Evolutionary conservation across 1,284 basidiomycete genomes (phyloP), one percentile per base, ranked within the genome.

Genomic region (Microbotryum intermedium): DNA sequence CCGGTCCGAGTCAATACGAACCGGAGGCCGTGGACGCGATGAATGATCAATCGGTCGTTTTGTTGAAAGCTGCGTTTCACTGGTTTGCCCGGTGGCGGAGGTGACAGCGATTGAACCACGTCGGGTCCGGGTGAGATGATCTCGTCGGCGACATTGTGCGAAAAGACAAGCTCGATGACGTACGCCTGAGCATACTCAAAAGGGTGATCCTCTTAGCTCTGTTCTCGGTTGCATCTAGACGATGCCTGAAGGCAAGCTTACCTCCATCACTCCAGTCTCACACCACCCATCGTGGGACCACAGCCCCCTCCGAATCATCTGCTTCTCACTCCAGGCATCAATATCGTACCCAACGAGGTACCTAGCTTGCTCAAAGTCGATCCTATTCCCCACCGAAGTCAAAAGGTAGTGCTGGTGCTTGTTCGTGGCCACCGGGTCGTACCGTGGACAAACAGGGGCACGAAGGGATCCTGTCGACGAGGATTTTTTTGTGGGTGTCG

Each of bases 311-410:
- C 42, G 16, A 7, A 67, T n/a, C 30, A 65, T 61, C n/a, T 49
- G 30, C 16, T 16, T 55, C 8, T 58, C 62, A 28, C 67, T 65
- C 34, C 3, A 0, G 13, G 18, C 34, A 39, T 44, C 18, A 18
- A 65, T 26, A 11, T 46, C 48, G 29, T 50, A 44, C 0, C 65
- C 70, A 0, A 57, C 60, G 16, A 69, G 42, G 44, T 42, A 61
- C 18, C 70, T 30, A 21, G 70, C 69, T 16, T 67, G 61, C 53
- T 71, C 70, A 58, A 66, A 66, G 45, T 71, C 70, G 4, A 50
- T 56, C 8, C 70, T 58, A 2, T 23, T 45, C 26, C 43, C 63
- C 46, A 62, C 65, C 42, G 51, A 55, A 8, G 47, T 55, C 47
- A 26, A 60, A 13, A 58, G 47, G 29, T 50, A 59, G 47, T 62